Percentiles rank a stretch among this genome's conserved stretches.
Evolutionary conservation across 2,329 filamentous ascomycete genomes (phyloP).

Genomic region (Eurotiales sp.): DNA sequence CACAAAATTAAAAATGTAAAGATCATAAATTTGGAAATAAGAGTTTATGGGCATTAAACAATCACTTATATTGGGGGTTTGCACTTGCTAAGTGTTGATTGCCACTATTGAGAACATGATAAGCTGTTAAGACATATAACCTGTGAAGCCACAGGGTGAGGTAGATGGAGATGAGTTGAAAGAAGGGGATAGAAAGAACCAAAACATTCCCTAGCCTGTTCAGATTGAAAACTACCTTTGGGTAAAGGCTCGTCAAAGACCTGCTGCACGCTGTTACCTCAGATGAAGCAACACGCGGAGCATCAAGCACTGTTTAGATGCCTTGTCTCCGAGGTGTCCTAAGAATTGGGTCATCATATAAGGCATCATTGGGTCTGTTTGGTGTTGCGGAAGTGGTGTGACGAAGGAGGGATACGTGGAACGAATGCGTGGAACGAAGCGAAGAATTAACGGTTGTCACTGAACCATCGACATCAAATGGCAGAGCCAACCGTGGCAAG

Average conservation of each 20-base stretch:
- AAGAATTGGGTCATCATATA: constrained; percentile 28
- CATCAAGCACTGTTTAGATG: constrained; percentile 18
- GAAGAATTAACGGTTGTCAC: not conserved
- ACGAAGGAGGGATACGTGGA: not conserved
- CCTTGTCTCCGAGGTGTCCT: constrained; percentile 26
- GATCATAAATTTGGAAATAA: not conserved
- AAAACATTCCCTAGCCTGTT: constrained; percentile 20
- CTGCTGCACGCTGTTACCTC: constrained; percentile 30
- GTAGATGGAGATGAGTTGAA: no score
- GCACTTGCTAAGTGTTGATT: no score
- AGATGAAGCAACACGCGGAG: constrained; percentile 29
- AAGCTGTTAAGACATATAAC: no score
- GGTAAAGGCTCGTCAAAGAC: constrained; percentile 34
- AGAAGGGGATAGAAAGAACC: no score
- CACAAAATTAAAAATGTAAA: not conserved
- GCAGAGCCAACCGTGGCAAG: not conserved
- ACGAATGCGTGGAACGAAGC: not conserved
- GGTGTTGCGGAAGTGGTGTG: not conserved
- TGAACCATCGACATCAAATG: constrained; percentile 13
- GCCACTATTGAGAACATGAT: not conserved
- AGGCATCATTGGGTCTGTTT: constrained; percentile 18
- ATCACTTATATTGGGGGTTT: not conserved
- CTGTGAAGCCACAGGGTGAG: not conserved
- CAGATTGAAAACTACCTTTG: constrained; percentile 45
- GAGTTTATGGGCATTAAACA: no score